These are phyloP conservation scores for Asterochloris erici DNA, from an alignment of 139 green algal genomes.

Conservation along the genomic window DNA sequence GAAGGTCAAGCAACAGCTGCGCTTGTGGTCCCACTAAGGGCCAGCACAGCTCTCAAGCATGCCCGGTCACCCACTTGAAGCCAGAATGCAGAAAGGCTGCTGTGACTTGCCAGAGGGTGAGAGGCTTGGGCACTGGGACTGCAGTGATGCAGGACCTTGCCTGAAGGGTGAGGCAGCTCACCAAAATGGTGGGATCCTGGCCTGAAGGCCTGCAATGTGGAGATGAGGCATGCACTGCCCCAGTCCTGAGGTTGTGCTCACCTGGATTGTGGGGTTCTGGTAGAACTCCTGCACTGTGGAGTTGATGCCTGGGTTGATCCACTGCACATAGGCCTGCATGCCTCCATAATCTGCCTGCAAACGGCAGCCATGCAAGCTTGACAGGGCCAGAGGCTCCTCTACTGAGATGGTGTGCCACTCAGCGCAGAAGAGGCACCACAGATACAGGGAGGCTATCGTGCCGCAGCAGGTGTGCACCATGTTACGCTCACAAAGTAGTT, in stretches of 20 bases:
- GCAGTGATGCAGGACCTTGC: too few relatives aligned
- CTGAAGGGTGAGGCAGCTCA: too few relatives aligned
- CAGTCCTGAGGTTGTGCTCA: background rate
- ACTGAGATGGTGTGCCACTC: background rate
- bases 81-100: too few relatives aligned
- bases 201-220: too few relatives aligned
- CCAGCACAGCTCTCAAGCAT: too few relatives aligned
- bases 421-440: background rate
- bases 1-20: too few relatives aligned
- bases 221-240: too few relatives aligned
- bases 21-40: too few relatives aligned
- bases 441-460: background rate
- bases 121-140: too few relatives aligned
- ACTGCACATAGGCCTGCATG: conserved; percentile 15
- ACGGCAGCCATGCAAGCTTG: background rate
- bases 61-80: too few relatives aligned
- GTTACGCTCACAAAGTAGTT: conserved; percentile 16
- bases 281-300: conserved; percentile 15
- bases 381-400: background rate
- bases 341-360: conserved; percentile 14
- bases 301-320: background rate
- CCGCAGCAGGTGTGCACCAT: background rate
- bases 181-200: too few relatives aligned
- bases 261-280: conserved; percentile 3
- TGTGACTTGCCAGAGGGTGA: too few relatives aligned